These are phyloP conservation scores for Hericium rajendrae DNA, from an alignment of 768 basidiomycete species.

Conservation along the genomic window DNA sequence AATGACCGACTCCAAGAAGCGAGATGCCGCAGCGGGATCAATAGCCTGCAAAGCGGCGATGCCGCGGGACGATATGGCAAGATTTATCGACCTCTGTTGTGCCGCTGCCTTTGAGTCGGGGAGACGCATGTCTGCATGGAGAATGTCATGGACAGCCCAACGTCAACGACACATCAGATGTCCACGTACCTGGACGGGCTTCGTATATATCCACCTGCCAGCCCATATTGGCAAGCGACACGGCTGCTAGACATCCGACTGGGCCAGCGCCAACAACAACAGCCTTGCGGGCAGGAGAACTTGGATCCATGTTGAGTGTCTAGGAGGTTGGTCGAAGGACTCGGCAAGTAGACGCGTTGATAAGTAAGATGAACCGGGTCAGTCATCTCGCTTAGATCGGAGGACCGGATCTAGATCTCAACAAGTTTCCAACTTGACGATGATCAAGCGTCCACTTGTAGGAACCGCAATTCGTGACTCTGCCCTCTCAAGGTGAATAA, in stretches of 20 bases:
- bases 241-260: constrained; percentile 86
- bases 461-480: too few relatives aligned
- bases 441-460: too few relatives aligned
- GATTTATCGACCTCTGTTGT: constrained; percentile 87
- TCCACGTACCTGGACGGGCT: constrained; percentile 55
- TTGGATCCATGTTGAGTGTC: background rate
- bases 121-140: constrained; percentile 56
- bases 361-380: too few relatives aligned
- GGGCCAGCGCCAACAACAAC: constrained; percentile 83
- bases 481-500: too few relatives aligned
- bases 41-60: constrained; percentile 80
- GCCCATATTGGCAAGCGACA: constrained; percentile 77
- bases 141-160: constrained; percentile 2
- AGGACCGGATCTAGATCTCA: background rate
- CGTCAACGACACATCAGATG: background rate
- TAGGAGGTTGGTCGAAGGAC: background rate
- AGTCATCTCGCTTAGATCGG: background rate
- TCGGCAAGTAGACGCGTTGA: too few relatives aligned
- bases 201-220: constrained; percentile 81
- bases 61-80: constrained; percentile 91
- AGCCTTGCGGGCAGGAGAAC: constrained; percentile 30
- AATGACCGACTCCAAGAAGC: constrained; percentile 71
- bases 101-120: constrained; percentile 54
- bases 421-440: background rate
- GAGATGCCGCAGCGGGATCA: constrained; percentile 56